Conservation (phyloP, 192 early-diverging fungal genomes). For the Spizellomyces punctatus region DNA sequence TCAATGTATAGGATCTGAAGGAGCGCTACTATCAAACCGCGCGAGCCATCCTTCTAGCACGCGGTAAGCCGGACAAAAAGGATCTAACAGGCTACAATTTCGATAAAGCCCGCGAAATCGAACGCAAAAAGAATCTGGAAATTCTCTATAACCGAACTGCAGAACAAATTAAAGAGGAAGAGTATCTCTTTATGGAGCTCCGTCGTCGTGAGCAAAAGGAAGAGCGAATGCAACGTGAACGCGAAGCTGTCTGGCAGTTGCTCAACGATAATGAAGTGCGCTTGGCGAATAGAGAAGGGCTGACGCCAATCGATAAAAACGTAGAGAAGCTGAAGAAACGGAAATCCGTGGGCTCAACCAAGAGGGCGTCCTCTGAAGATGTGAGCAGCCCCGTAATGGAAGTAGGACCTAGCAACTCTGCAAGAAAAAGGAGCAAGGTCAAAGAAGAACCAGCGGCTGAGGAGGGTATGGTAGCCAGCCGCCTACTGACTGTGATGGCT, state of each 20-base stretch:
- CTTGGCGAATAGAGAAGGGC: background rate
- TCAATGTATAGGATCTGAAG: slow-evolving; percentile 73
- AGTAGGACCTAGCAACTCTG: background rate
- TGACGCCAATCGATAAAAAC: slow-evolving; percentile 9
- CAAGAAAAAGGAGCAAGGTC: slow-evolving; percentile 2
- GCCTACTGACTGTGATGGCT: no score
- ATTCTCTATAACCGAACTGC: slow-evolving; percentile 70
- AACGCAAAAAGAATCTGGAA: slow-evolving; percentile 80
- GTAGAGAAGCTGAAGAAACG: slow-evolving; percentile 19
- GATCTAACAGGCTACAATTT: slow-evolving; percentile 42
- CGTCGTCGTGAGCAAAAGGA: slow-evolving; percentile 82
- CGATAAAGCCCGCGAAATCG: slow-evolving; percentile 71
- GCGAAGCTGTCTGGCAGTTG: slow-evolving; percentile 74
- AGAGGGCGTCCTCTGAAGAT: slow-evolving; percentile 11
- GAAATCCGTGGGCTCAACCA: slow-evolving; percentile 5
- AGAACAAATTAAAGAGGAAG: slow-evolving; percentile 85
- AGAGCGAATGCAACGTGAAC: slow-evolving; percentile 72
- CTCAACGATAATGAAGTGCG: slow-evolving; percentile 45
- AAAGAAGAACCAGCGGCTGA: slow-evolving; percentile 16
- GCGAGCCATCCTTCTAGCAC: slow-evolving; percentile 62
- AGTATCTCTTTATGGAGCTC: slow-evolving; percentile 75
- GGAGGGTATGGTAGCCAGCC: background rate
- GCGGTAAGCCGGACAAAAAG: slow-evolving; percentile 41
- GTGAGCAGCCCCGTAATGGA: background rate
- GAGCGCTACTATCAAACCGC: slow-evolving; percentile 80